phyloP scores from a whole-genome alignment of 495 filamentous ascomycete species.

The Penicillium alfredii region DNA sequence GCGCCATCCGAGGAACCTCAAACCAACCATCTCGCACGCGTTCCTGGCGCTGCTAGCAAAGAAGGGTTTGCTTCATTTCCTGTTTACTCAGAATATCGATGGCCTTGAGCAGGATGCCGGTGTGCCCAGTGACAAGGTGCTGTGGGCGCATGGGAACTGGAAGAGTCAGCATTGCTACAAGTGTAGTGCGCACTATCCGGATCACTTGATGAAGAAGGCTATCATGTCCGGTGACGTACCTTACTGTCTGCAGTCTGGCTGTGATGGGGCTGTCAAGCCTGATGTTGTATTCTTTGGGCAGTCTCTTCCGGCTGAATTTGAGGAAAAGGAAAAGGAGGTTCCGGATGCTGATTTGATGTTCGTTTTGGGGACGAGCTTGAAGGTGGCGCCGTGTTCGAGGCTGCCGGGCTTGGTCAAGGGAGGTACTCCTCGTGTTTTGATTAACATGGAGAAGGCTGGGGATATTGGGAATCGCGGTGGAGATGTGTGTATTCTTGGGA shows the following conservation, averaged over 20 bases:
- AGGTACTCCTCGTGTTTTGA: constrained; percentile 61
- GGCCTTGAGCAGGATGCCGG: constrained; percentile 77
- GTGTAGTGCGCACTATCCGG: constrained; percentile 60
- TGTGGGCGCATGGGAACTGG: constrained; percentile 86
- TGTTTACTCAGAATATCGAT: constrained; percentile 94
- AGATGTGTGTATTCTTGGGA: constrained; percentile 61
- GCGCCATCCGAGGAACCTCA: constrained; percentile 73
- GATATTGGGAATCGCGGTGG: constrained; percentile 58
- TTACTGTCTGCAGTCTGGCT: constrained; percentile 50
- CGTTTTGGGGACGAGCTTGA: constrained; percentile 83
- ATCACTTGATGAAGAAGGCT: constrained; percentile 58
- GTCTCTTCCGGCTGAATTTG: constrained; percentile 60
- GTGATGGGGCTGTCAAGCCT: constrained; percentile 79
- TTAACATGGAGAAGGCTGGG: constrained; percentile 75
- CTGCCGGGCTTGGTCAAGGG: constrained; percentile 54
- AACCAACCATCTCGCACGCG: constrained; percentile 68
- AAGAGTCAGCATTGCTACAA: constrained; percentile 75
- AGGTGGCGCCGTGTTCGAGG: constrained; percentile 72
- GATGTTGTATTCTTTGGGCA: constrained; percentile 94
- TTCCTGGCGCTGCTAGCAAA: constrained; percentile 65
- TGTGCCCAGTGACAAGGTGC: constrained; percentile 62
- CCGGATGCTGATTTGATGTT: constrained; percentile 65
- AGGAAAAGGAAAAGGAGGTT: constrained; percentile 43
- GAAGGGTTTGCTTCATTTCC: constrained; percentile 64
- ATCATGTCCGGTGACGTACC: constrained; percentile 59